Conservation (phyloP, 2,329 filamentous ascomycete species). For the Ophiostoma ulmi region DNA sequence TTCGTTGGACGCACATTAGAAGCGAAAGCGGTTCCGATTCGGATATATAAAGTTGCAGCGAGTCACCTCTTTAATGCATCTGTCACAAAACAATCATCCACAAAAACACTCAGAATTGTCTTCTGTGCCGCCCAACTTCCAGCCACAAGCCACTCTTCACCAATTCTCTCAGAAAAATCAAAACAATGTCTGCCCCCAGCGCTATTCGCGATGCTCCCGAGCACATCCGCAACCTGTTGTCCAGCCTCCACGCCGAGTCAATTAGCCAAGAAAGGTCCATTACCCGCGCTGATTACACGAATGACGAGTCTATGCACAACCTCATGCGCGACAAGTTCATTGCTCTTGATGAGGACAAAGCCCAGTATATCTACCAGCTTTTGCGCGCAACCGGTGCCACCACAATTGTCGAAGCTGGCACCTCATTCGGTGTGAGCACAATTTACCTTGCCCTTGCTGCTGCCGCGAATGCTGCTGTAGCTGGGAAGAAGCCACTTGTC, state of each 20-base stretch:
- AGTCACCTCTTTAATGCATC: background rate
- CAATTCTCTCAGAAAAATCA: background rate
- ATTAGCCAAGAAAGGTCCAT: background rate
- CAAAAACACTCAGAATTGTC: background rate
- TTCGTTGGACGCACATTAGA: background rate
- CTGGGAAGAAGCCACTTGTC: slow-evolving; percentile 34
- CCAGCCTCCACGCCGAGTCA: background rate
- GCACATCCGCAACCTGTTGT: background rate
- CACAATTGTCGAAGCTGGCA: slow-evolving; percentile 55
- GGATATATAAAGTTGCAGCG: background rate
- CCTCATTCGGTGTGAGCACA: slow-evolving; percentile 57
- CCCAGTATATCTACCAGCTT: slow-evolving; percentile 50
- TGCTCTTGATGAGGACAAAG: slow-evolving; percentile 18
- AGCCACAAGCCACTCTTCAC: background rate
- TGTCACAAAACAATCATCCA: background rate
- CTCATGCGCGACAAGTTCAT: slow-evolving; percentile 5
- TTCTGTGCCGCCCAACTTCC: background rate
- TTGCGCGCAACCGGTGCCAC: slow-evolving; percentile 44
- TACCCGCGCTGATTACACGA: background rate
- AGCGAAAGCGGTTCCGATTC: background rate
- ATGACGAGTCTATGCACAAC: background rate
- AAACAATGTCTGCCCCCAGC: background rate
- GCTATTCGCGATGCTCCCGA: background rate
- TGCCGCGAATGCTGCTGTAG: slow-evolving; percentile 34
- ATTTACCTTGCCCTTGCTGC: slow-evolving; percentile 57